phyloP scores from a whole-genome alignment of 305 asterid genomes.

The Fraxinus xanthoxyloides region DNA sequence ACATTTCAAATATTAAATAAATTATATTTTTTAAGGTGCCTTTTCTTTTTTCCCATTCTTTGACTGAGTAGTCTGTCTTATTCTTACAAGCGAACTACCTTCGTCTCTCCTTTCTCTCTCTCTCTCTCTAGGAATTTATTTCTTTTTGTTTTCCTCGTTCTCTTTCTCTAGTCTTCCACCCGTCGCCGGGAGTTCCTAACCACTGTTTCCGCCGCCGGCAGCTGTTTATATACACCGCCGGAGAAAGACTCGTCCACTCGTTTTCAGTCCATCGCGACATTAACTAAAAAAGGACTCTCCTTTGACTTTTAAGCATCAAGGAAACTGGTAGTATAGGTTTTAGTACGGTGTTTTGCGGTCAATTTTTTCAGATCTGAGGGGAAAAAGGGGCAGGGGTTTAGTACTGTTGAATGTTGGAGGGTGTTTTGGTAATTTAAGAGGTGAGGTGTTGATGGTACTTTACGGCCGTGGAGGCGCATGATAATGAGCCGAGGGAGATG shows the following conservation, averaged over 20 bases:
- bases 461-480: constrained; percentile 60
- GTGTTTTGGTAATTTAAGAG: constrained; percentile 26
- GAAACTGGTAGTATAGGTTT: constrained; percentile 11
- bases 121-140: neutral
- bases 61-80: neutral
- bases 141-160: neutral
- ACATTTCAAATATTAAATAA: neutral
- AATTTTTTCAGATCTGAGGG: constrained; percentile 35
- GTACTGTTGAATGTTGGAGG: constrained; percentile 21
- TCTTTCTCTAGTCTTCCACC: neutral
- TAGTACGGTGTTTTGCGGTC: constrained; percentile 3
- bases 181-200: constrained; percentile 14
- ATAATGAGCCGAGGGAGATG: constrained; percentile 78
- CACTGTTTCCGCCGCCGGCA: constrained; percentile 8
- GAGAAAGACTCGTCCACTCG: constrained; percentile 7
- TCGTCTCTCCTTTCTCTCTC: neutral
- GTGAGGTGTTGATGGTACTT: constrained; percentile 59
- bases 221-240: constrained; percentile 3
- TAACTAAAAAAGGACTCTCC: constrained; percentile 15
- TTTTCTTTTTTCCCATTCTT: neutral
- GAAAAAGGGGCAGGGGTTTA: constrained; percentile 23
- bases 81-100: neutral
- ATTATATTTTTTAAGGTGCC: neutral
- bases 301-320: constrained; percentile 32
- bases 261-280: constrained; percentile 22